Conservation (phyloP, 371 early-diverging fungal species). For the Quaeritorhiza haematococci region DNA sequence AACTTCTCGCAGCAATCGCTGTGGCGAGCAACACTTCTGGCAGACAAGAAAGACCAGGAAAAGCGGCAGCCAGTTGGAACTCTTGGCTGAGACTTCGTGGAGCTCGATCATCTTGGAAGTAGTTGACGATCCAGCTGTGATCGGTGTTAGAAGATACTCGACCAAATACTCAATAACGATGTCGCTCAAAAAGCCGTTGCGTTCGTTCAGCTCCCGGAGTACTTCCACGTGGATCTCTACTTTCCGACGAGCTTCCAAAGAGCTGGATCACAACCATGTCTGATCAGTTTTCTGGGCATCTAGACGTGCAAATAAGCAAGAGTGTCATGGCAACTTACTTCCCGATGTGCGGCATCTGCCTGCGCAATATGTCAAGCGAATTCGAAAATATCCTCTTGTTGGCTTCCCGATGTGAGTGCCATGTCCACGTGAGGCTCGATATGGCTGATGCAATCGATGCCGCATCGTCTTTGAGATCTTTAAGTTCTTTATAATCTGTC, state of each 20-base stretch:
- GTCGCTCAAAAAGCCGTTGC: neutral
- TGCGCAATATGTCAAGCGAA: neutral
- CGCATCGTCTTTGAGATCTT: constrained; percentile 18
- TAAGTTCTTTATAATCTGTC: constrained; percentile 18
- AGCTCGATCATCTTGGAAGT: neutral
- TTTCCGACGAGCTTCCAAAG: neutral
- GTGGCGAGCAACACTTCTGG: neutral
- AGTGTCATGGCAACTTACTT: neutral
- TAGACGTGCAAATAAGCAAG: neutral
- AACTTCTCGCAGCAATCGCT: neutral
- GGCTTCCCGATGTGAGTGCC: neutral
- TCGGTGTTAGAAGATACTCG: neutral
- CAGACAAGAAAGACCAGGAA: too few relatives aligned
- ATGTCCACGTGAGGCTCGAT: constrained; percentile 14
- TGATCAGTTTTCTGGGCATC: neutral
- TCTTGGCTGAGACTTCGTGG: too few relatives aligned
- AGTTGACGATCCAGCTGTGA: neutral
- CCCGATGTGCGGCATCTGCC: neutral
- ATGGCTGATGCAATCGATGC: constrained; percentile 16
- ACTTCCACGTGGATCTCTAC: constrained; percentile 1
- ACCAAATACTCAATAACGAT: neutral
- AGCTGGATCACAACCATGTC: neutral
- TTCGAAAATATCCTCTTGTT: neutral
- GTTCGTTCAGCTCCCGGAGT: neutral
- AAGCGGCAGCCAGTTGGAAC: too few relatives aligned